phyloP scores from a whole-genome alignment of 345 rosid species.

The Rubroshorea leprosula region DNA sequence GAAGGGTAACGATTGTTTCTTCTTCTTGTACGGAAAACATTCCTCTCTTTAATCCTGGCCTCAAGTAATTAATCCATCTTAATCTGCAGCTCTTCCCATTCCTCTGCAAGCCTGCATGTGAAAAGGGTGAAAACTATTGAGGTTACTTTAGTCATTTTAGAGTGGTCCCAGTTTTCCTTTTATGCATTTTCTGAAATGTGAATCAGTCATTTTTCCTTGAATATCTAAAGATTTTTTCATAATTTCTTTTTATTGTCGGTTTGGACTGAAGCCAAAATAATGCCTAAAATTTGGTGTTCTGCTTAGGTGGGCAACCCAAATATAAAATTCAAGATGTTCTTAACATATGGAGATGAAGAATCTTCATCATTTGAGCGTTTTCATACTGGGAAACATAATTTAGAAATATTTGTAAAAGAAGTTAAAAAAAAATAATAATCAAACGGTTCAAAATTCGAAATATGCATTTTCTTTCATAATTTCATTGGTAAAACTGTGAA shows the following conservation, averaged over 20 bases:
- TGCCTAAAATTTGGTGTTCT: background rate
- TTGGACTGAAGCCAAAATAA: background rate
- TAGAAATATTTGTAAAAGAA: too few relatives aligned
- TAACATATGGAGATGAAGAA: too few relatives aligned
- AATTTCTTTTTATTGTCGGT: background rate
- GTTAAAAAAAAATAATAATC: too few relatives aligned
- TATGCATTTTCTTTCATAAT: too few relatives aligned
- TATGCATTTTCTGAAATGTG: background rate
- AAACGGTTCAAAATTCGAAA: too few relatives aligned
- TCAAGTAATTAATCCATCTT: constrained; percentile 91
- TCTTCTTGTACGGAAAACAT: constrained; percentile 59
- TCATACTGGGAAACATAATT: too few relatives aligned
- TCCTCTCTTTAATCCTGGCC: constrained; percentile 81
- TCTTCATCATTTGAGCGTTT: too few relatives aligned
- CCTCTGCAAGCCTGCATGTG: constrained; percentile 61
- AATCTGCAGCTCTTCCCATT: constrained; percentile 95
- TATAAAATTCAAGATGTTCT: too few relatives aligned
- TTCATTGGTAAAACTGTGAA: too few relatives aligned
- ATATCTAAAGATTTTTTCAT: constrained; percentile 1
- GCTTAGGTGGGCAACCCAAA: too few relatives aligned
- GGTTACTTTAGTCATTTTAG: constrained; percentile 19
- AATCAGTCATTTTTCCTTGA: background rate
- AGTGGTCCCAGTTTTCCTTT: background rate
- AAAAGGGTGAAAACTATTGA: background rate
- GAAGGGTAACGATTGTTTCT: constrained; percentile 62